Conservation (phyloP, 768 basidiomycete species). For the Psilocybe tampanensis region DNA sequence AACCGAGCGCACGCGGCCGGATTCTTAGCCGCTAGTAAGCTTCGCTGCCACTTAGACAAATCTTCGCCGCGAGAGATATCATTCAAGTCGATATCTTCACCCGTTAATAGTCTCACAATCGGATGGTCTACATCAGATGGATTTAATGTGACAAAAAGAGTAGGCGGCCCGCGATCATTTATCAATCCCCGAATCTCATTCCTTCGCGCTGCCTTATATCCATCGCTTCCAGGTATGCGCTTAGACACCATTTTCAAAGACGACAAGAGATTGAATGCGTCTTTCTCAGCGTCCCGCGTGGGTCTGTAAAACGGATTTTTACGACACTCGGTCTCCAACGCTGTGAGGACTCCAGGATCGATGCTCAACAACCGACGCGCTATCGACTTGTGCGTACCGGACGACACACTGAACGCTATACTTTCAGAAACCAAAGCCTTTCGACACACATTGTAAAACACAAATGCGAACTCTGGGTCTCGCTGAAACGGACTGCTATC, state of each 20-base stretch:
- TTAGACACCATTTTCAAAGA: conserved; percentile 8
- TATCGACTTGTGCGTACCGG: background rate
- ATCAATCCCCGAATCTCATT: conserved; percentile 23
- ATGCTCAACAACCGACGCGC: background rate
- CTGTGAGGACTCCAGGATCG: background rate
- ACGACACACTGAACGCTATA: background rate
- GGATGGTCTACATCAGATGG: conserved; percentile 22
- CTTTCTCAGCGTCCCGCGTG: background rate
- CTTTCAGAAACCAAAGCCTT: background rate
- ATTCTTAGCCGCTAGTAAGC: conserved; percentile 16
- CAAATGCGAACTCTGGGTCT: conserved; percentile 15
- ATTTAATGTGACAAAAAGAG: conserved; percentile 24
- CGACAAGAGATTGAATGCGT: background rate
- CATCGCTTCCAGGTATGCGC: conserved; percentile 20
- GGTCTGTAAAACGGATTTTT: background rate
- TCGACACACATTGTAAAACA: conserved; percentile 13
- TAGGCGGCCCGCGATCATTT: conserved; percentile 13
- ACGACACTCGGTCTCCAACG: background rate
- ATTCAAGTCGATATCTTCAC: conserved; percentile 15
- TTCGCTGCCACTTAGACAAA: conserved; percentile 5
- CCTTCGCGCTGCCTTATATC: conserved; percentile 15
- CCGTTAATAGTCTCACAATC: conserved; percentile 16
- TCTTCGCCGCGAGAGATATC: conserved; percentile 6
- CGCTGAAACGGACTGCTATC: conserved; percentile 7
- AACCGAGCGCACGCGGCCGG: conserved; percentile 25